These are phyloP conservation scores for Leccinum variicolor DNA, from an alignment of 768 basidiomycete genomes.

Conservation along the genomic window DNA sequence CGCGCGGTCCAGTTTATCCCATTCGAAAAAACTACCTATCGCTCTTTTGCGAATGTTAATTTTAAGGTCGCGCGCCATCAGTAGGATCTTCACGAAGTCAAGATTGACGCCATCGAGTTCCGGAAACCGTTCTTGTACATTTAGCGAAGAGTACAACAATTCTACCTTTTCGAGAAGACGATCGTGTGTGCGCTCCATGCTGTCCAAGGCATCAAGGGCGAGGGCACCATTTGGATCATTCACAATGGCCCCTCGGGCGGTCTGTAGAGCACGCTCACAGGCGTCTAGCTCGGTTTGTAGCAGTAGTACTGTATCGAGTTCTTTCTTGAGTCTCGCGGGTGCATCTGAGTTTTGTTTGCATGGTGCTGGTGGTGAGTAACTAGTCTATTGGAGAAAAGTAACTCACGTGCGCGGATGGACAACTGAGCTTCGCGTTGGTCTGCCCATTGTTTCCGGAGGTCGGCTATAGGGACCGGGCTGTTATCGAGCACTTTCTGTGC, in stretches of 20 bases:
- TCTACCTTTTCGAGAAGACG: constrained; percentile 2
- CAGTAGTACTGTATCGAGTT: neutral
- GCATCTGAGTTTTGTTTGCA: neutral
- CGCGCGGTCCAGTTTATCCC: constrained; percentile 24
- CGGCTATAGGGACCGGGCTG: neutral
- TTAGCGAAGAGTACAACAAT: constrained; percentile 3
- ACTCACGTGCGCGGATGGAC: too few relatives aligned
- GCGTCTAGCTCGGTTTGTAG: constrained; percentile 29
- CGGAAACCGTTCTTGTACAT: constrained; percentile 2
- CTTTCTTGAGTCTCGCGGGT: constrained; percentile 1
- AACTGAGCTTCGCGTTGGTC: too few relatives aligned
- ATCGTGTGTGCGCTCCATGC: constrained; percentile 11
- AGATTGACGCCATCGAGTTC: constrained; percentile 3
- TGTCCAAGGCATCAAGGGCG: constrained; percentile 19
- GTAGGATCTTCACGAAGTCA: constrained; percentile 2
- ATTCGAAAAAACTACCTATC: constrained; percentile 24
- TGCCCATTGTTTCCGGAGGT: neutral
- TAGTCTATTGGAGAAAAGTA: too few relatives aligned
- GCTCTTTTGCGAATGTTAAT: constrained; percentile 24
- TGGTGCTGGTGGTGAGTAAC: too few relatives aligned
- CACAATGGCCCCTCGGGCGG: constrained; percentile 4
- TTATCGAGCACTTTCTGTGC: neutral
- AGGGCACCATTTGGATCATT: neutral
- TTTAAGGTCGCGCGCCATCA: constrained; percentile 18
- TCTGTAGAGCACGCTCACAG: constrained; percentile 22